phyloP scores from a whole-genome alignment of 805 yeast genomes.

The Cyberlindnera euphorbiae region DNA sequence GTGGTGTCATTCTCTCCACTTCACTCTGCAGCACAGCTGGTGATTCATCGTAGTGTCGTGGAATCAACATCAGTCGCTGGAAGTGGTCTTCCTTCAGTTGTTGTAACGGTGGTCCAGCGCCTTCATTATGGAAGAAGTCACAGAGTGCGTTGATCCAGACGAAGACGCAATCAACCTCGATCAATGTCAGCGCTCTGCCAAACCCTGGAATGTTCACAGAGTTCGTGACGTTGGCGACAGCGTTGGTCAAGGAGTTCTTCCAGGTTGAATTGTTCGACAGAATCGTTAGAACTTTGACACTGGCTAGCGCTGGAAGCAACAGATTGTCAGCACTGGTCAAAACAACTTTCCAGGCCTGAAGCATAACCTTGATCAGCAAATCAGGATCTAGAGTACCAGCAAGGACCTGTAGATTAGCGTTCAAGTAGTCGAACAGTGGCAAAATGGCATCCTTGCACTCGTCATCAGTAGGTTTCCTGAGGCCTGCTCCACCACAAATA shows the following conservation, averaged over 20 bases:
- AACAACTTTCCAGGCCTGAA: constrained; percentile 76
- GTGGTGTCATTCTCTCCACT: constrained; percentile 53
- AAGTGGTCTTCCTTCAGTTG: constrained; percentile 58
- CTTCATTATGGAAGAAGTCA: constrained; percentile 76
- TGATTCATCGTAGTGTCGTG: constrained; percentile 57
- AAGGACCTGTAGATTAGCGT: constrained; percentile 59
- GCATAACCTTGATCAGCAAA: constrained; percentile 58
- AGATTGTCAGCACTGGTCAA: constrained; percentile 65
- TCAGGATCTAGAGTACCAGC: constrained; percentile 54
- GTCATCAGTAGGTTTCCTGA: constrained; percentile 36
- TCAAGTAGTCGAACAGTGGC: constrained; percentile 72
- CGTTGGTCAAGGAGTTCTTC: constrained; percentile 39
- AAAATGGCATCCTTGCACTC: constrained; percentile 59
- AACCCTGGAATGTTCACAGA: constrained; percentile 36
- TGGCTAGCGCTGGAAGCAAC: constrained; percentile 65
- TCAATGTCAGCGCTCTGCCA: constrained; percentile 49
- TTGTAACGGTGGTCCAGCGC: constrained; percentile 72
- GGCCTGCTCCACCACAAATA: constrained; percentile 49
- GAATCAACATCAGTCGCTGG: constrained; percentile 58
- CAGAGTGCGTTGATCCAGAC: constrained; percentile 67
- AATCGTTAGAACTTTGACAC: constrained; percentile 28
- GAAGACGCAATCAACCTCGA: constrained; percentile 64
- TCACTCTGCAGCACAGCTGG: constrained; percentile 46
- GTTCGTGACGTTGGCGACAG: constrained; percentile 45
- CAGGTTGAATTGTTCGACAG: constrained; percentile 32